Base-by-base conservation (phyloP, 2,329 filamentous ascomycete genomes). In the Thielaviopsis musarum region DNA sequence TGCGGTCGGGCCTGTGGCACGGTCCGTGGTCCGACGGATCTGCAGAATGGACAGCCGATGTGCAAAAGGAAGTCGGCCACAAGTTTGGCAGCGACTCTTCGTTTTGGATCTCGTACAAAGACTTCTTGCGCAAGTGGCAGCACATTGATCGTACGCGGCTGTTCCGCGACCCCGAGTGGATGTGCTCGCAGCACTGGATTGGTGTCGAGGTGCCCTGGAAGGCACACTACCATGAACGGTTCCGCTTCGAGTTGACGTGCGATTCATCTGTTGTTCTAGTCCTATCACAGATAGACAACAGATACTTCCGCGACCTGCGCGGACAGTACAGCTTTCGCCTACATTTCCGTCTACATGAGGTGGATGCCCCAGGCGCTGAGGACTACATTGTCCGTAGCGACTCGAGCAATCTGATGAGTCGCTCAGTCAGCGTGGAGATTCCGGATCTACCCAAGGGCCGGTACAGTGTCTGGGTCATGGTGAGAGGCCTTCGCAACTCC, bases 41-140 rank as follows among this genome's bases (percentile, higher is more conserved):
- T 30, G 80, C 80, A 66, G 80, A 83, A 65, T 83, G 81, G 75
- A 83, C 79, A 0, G 71, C 75, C 1, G 78, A 81, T 24, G 76
- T 76, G 41, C 77, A 81, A 56, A 70, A 75, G 60, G 80, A 82
- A 66, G 74, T 83, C 1, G 73, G 72, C 51, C 80, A 83, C 65
- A 75, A 74, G 30, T 83, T 83, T 60, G 80, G 80, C 22, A 79
- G 77, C 63, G 80, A 83, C 64, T 81, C 79, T 0, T 78, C 81
- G 13, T 83, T 83, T 65, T 83, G 80, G 80, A 83, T 83, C 61
- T 75, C 78, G 1, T 83, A 82, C 65, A 73, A 79, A 56, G 81
- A 84, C 64, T 72, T 85, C 57, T 74, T 84, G 13, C 75, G 77
- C 63, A 84, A 83, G 65, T 84, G 80, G 65, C 76, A 77, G 55